Evolutionary conservation across 495 filamentous ascomycete genomes (phyloP).

Genomic region (Sporormia fimetaria): DNA sequence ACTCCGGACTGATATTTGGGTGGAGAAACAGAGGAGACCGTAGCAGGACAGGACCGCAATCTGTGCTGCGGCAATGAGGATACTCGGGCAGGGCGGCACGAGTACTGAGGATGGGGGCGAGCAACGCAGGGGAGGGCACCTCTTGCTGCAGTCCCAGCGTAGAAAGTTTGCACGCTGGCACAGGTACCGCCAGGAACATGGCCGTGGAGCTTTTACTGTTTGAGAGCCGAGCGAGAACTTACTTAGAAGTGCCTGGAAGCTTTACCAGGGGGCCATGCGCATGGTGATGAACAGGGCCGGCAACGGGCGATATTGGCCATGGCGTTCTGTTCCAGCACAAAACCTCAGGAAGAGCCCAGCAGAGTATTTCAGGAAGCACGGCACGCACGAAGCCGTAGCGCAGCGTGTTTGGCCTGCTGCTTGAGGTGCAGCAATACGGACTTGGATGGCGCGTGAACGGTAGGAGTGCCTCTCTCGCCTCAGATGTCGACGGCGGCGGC

Average conservation of each 20-base stretch:
- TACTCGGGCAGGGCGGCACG: slow-evolving; percentile 3
- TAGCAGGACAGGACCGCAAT: slow-evolving; percentile 1
- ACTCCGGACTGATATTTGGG: slow-evolving; percentile 3
- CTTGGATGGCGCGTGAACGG: slow-evolving; percentile 8
- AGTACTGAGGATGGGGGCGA: not conserved
- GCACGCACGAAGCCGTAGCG: slow-evolving; percentile 6
- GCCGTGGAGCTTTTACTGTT: slow-evolving; percentile 21
- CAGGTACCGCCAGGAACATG: slow-evolving; percentile 19
- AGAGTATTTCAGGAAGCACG: too few species aligned
- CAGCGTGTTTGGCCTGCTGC: slow-evolving; percentile 20
- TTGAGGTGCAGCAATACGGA: slow-evolving; percentile 17
- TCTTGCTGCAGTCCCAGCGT: slow-evolving; percentile 12
- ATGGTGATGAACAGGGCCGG: slow-evolving; percentile 1
- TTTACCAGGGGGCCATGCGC: too few species aligned
- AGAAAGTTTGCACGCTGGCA: slow-evolving; percentile 6
- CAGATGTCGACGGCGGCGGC: slow-evolving; percentile 9
- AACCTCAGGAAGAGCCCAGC: too few species aligned
- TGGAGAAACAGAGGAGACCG: slow-evolving; percentile 2
- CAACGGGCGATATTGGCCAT: slow-evolving; percentile 3
- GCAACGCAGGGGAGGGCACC: not conserved
- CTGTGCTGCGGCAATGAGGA: slow-evolving; percentile 13
- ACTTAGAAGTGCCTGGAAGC: slow-evolving; percentile 4
- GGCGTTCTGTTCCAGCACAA: too few species aligned
- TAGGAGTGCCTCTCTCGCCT: slow-evolving; percentile 2
- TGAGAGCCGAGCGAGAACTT: slow-evolving; percentile 19